Evolutionary conservation across 257 asterid species (phyloP).

Genomic region (Ehretia macrophylla): DNA sequence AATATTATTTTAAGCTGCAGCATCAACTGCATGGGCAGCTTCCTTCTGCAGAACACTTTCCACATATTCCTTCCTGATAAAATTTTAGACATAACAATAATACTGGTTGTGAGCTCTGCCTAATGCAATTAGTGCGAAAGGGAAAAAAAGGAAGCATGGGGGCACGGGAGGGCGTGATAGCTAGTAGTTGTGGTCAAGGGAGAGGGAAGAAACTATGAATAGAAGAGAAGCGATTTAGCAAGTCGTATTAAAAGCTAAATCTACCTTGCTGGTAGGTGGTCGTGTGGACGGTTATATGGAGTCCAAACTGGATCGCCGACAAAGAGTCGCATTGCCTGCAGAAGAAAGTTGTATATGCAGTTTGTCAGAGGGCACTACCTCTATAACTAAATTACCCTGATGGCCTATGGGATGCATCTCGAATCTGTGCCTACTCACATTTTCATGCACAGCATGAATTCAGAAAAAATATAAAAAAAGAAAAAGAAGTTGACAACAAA

Average conservation of each 20-base stretch:
- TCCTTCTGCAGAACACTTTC: conserved; percentile 42
- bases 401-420: not conserved
- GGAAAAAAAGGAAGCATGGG: not conserved
- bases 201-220: not conserved
- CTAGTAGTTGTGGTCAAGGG: not conserved
- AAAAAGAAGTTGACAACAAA: too few species aligned
- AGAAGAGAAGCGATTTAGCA: not conserved
- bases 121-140: not conserved
- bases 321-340: conserved; percentile 89
- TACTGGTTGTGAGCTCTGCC: too few species aligned
- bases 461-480: not conserved
- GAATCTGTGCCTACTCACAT: not conserved
- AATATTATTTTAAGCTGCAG: conserved; percentile 44
- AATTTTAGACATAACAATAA: too few species aligned
- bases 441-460: too few species aligned
- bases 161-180: not conserved
- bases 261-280: conserved; percentile 82
- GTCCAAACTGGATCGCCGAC: conserved; percentile 98
- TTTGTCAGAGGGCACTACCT: not conserved
- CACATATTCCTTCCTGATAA: conserved; percentile 58
- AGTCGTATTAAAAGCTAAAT: not conserved
- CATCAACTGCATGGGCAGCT: conserved; percentile 41
- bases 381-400: not conserved
- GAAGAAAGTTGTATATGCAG: not conserved
- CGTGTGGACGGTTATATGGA: conserved; percentile 86